Base-by-base conservation (phyloP, 495 filamentous ascomycete species). In the Thozetella sp. region DNA sequence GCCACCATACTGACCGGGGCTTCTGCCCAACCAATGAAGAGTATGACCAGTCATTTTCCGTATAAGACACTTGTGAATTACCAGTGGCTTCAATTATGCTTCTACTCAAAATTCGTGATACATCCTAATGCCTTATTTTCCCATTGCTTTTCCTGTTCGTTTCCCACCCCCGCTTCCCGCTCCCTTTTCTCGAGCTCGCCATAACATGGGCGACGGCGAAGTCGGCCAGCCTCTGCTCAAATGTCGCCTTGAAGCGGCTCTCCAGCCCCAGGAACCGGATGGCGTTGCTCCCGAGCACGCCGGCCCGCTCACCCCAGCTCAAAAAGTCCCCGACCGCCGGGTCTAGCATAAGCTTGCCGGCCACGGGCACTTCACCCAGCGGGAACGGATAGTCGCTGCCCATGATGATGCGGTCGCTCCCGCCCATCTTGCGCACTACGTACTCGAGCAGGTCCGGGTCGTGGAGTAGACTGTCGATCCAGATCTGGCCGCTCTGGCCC, bases 321-420 rank as follows among this genome's bases (percentile, higher is more conserved):
- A 70, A 58, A 23, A 67, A 70, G n/a, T 13, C n/a, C 27, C 60
- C 54, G 0, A 70, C 58, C n/a, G 34, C 54, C 30, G 63, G 62
- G 50, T 67, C 60, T 4, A 63, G 30, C 4, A 70, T 30, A 62
- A 67, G 67, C 56, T 62, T 62, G 3, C 64, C 64, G 11, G 67
- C 64, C 15, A 65, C 48, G 0, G 67, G 67, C 4, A 70, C 65
- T 54, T 70, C 65, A 3, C 67, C 67, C 19, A 70, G 30, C 15
- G 67, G 67, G 60, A 70, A 70, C 1, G 65, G 67, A 9, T 70
- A 70, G 20, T 70, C 67, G 50, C 67, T 70, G 2, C 67, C 67
- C 53, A 70, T 24, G 10, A 70, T 46, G 3, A 70, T 57, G 17
- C 64, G 56, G 3, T 52, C 30, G 4, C 56, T 48, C 2, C 67